Conservation (phyloP, 495 filamentous ascomycete species). For the Pseudevernia furfuracea region DNA sequence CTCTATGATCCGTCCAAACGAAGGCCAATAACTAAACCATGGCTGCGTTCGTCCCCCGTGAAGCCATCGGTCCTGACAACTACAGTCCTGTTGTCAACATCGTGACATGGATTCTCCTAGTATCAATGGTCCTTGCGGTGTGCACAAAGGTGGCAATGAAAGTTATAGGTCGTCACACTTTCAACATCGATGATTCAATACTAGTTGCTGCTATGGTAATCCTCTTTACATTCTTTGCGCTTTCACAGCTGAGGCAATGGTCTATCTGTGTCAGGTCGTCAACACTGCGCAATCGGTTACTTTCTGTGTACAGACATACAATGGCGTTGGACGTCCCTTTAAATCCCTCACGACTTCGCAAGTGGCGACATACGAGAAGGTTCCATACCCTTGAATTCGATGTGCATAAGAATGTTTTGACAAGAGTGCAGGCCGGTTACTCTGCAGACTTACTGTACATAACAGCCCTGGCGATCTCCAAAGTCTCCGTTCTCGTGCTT, state of each 20-base stretch:
- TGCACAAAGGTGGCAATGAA: slow-evolving; percentile 16
- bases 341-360: slow-evolving; percentile 5
- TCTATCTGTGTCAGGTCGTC: slow-evolving; percentile 3
- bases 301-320: slow-evolving; percentile 13
- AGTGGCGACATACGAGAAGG: slow-evolving; percentile 12
- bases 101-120: slow-evolving; percentile 19
- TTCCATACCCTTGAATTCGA: background rate
- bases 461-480: slow-evolving; percentile 29
- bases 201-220: slow-evolving; percentile 17
- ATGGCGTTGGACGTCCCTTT: slow-evolving; percentile 14
- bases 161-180: slow-evolving; percentile 3
- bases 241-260: background rate
- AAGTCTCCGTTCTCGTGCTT: slow-evolving; percentile 33
- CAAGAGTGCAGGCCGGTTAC: slow-evolving; percentile 29
- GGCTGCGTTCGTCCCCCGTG: background rate
- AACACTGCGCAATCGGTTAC: slow-evolving; percentile 11
- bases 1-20: no score
- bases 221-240: no score
- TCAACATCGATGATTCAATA: slow-evolving; percentile 13
- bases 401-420: background rate
- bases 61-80: background rate
- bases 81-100: slow-evolving; percentile 16
- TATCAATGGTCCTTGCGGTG: slow-evolving; percentile 15
- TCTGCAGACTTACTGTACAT: slow-evolving; percentile 32
- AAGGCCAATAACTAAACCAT: background rate